Evolutionary conservation across 2,329 filamentous ascomycete species (phyloP), one percentile per base, ranked within the genome.

Genomic region (Penicillium sp.): DNA sequence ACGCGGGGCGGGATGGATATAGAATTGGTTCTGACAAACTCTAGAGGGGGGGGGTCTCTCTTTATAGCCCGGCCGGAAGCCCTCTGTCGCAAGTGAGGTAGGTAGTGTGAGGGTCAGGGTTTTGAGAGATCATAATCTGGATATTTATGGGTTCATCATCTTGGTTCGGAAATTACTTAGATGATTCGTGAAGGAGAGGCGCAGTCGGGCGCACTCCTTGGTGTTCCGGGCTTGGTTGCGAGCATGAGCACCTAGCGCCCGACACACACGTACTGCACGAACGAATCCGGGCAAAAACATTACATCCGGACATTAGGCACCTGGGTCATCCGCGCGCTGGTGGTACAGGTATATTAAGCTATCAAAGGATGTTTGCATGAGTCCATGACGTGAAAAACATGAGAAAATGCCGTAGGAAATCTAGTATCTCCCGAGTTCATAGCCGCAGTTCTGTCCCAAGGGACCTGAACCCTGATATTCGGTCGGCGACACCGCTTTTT

Each of bases 291-390:
- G 34, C 13, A 39, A 6, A 39, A 2, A 23, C 16, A 21, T 26
- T 26, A 7, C 24, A 4, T 26, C 24, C 7, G 24, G 24, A 7
- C 41, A 28, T 42, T 13, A 21, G 18, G 18, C 18, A 2, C 18
- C 18, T 26, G 1, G 16, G 29, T 51, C 47, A 42, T 45, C 23
- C 29, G 38, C 16, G 34, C 36, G 21, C 38, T 54, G 49, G 49
- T 63, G 24, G 45, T 58, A 60, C 55, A 64, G 50, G 43, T 57
- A 53, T 58, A 61, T 61, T 63, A 62, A 45, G 52, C 52, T 58
- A 60, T 48, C 55, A 53, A 51, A 47, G 46, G 39, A 49, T 48
- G 54, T 51, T 55, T 49, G 56, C 52, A 62, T 61, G 49, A 62
- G 41, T 59, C 51, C 54, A 47, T 60, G 49, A 52, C 53, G 48